Evolutionary conservation across 108 stramenopile species (phyloP).

Genomic region (Nannochloropsis gaditana): DNA sequence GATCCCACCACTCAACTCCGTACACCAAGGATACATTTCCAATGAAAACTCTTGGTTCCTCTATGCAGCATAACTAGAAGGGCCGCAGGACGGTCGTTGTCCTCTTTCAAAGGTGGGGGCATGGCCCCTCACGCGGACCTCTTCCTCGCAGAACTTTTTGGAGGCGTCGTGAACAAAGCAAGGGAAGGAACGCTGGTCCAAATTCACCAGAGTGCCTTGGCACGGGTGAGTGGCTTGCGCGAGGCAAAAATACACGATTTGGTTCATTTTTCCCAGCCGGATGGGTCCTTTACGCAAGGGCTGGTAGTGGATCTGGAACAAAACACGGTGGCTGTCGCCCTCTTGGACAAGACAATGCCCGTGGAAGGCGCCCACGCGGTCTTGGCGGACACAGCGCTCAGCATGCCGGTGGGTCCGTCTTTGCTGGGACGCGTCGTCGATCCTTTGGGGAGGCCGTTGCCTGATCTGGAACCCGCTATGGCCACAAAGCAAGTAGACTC

Average conservation of each 20-base stretch:
- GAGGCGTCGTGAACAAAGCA: conserved; percentile 11
- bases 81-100: background rate
- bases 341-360: background rate
- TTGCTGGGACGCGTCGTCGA: background rate
- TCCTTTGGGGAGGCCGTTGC: background rate
- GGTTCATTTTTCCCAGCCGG: background rate
- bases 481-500: no score
- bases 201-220: conserved; percentile 7
- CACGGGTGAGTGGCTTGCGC: conserved; percentile 9
- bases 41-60: no score
- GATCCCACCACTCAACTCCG: no score
- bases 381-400: conserved; percentile 15
- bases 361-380: background rate
- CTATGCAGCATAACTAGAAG: no score
- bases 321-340: conserved; percentile 11
- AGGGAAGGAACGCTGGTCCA: conserved; percentile 4
- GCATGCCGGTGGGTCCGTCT: background rate
- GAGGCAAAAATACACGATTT: conserved; percentile 5
- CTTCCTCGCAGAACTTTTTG: background rate
- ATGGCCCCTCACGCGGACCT: conserved; percentile 15
- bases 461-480: background rate
- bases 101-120: background rate
- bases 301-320: conserved; percentile 16
- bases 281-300: background rate
- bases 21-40: no score